Base-by-base conservation (phyloP, 371 early-diverging fungal genomes). In the Nosema muscidifuracis region DNA sequence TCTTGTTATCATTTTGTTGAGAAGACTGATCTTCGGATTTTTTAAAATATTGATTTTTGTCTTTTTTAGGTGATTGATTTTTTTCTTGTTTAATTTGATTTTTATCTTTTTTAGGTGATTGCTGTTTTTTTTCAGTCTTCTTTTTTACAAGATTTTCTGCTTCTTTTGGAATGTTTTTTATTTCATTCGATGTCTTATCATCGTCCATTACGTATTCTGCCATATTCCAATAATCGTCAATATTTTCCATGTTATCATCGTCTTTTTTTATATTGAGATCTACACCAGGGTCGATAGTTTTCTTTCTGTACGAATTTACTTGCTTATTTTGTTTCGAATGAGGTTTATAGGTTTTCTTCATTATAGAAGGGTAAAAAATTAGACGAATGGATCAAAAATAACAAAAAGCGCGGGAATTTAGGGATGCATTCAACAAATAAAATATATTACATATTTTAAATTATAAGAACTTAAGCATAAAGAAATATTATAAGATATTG, bases 191-290 rank as follows among this genome's bases (percentile, higher is more conserved):
- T 31, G 30, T 34, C 18, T 73, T 69, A 22, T 56, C 57, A 47
- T 76, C 67, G 24, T 60, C 68, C 34, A 75, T 60, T 1, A 71
- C 68, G 18, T 64, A 43, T 13, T 62, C 66, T 18, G 76, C 79
- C 13, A 62, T 69, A 1, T 55, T 56, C 76, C 76, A 80, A 30
- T 74, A 80, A 20, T 73, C 80, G 65, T 76, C 77, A 40, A 80
- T 73, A 71, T 75, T 75, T 61, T 79, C 79, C 10, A 79, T 40
- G 47, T 71, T 55, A 65, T 79, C 73, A 7, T 72, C 73, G 34
- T 79, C 79, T 22, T 63, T 67, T 34, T 67, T 67, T 13, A 79
- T 58, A 33, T 71, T 62, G 16, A 74, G 20, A 13, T 42, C 62
- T 60, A 67, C 55, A 31, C 53, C 60, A 9, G 60, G 44, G 33